These are phyloP conservation scores for Quambalaria eucalypti DNA, from an alignment of 1,284 basidiomycete genomes.

Conservation along the genomic window DNA sequence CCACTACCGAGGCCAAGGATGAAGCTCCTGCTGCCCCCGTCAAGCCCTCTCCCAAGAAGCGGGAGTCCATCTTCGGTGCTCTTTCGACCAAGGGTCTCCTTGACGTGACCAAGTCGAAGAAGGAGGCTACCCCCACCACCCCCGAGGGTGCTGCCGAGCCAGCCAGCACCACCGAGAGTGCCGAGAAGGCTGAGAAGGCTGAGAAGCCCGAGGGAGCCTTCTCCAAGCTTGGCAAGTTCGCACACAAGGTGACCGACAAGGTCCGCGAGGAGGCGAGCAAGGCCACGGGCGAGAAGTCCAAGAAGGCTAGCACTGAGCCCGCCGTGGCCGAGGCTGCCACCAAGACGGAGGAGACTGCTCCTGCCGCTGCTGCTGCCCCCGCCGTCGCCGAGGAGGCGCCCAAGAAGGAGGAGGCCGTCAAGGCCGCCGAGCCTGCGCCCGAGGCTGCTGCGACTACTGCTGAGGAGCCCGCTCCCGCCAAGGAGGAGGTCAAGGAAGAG, in stretches of 20 bases:
- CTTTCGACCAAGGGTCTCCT: no score
- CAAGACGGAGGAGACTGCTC: not conserved
- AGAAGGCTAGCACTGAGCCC: no score
- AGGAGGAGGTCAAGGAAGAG: not conserved
- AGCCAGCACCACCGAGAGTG: not conserved
- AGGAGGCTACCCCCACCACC: not conserved
- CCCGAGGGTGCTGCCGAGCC: not conserved
- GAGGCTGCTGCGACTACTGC: not conserved
- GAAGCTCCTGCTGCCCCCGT: not conserved
- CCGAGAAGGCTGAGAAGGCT: not conserved
- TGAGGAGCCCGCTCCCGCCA: no score
- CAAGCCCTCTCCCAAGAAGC: not conserved
- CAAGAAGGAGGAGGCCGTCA: not conserved
- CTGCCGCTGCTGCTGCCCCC: not conserved
- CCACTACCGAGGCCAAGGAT: not conserved
- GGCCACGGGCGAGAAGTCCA: no score
- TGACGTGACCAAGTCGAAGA: no score
- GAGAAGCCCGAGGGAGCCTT: not conserved
- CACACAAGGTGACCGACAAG: not conserved
- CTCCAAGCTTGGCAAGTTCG: not conserved
- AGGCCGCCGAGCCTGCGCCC: not conserved
- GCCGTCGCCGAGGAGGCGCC: not conserved
- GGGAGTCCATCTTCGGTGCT: not conserved
- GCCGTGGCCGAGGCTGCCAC: not conserved
- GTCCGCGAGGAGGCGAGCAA: not conserved